Conservation (phyloP, 2,329 filamentous ascomycete genomes). For the Talaromyces atroroseus region DNA sequence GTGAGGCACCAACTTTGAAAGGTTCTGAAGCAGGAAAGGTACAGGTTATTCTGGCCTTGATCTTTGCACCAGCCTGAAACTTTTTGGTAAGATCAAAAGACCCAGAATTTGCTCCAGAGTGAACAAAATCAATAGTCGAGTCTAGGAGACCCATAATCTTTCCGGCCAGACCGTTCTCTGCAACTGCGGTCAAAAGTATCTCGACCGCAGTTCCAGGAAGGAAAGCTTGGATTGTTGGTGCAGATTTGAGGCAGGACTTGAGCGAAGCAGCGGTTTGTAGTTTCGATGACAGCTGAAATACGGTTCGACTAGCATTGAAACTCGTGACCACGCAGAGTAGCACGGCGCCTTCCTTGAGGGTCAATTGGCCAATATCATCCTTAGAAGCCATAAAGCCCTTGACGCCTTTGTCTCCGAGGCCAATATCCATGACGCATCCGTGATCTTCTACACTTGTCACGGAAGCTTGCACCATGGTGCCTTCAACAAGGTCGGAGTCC, state of each 20-base stretch:
- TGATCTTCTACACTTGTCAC: conserved; percentile 93
- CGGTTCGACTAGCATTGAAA: conserved; percentile 70
- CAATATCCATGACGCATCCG: conserved; percentile 87
- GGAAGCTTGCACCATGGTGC: conserved; percentile 78
- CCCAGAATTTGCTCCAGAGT: conserved; percentile 70
- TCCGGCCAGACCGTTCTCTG: conserved; percentile 69
- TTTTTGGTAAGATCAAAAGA: conserved; percentile 67
- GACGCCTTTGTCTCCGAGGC: conserved; percentile 61
- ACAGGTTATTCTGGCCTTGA: conserved; percentile 81
- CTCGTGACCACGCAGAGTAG: conserved; percentile 76
- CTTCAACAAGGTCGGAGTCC: conserved; percentile 65
- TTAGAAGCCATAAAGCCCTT: conserved; percentile 81
- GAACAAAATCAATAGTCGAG: conserved; percentile 82
- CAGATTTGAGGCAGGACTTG: conserved; percentile 63
- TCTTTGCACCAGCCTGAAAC: conserved; percentile 76
- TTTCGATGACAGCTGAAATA: conserved; percentile 78
- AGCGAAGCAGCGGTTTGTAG: conserved; percentile 63
- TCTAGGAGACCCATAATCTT: conserved; percentile 91
- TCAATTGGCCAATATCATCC: conserved; percentile 64
- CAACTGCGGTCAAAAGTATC: conserved; percentile 71
- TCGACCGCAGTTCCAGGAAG: conserved; percentile 88
- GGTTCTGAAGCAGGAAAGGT: conserved; percentile 74
- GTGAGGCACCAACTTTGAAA: conserved; percentile 79
- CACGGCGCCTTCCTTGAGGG: conserved; percentile 75
- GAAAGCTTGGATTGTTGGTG: conserved; percentile 83